Base-by-base conservation (phyloP, 1,284 basidiomycete genomes). In the Tilletia horrida region DNA sequence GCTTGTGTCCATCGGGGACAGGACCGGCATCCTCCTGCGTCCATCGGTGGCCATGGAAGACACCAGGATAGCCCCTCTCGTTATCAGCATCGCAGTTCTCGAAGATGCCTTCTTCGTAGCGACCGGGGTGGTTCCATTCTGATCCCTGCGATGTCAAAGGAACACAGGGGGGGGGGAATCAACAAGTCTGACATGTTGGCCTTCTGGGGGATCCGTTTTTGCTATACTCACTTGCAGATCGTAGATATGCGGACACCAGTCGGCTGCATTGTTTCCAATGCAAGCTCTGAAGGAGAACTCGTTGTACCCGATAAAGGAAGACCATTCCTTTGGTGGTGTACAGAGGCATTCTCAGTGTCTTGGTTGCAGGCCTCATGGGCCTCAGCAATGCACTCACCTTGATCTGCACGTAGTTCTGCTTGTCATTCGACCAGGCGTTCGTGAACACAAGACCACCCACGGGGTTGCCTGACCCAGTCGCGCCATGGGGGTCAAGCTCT, bases 401-500 rank as follows among this genome's bases (percentile, higher is more conserved):
- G 35, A 59, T 18, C 55, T 59, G 55, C 3, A 59, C 31, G 55
- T 59, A 59, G 55, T 59, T 21, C 25, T 71, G 62, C 18, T 71
- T 71, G 40, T 75, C 71, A 6, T 40, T 66, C 6, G 71, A 72
- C 50, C 69, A 47, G 1, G 67, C 67, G 44, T 71, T 73, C 67
- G 67, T 64, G 47, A 67, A 76, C 1, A 76, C 73, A 0, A 76
- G 31, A 8, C 75, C 75, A 27, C 75, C 73, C 2, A 68, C 67
- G 50, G 75, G 75, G 66, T 76, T 76, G 8, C 75, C 73, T 2
- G 68, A 65, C 1, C 75, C 75, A 21, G 69, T 68, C 25, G 73
- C 73, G 11, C 73, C 75, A 65, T 76, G 75, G 1, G 75, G 75
- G 48, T 76, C 75, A 40, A 76, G 71, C 62, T 76, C 75, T 8